phyloP scores from a whole-genome alignment of 1,284 basidiomycete species.

The Malassezia slooffiae region DNA sequence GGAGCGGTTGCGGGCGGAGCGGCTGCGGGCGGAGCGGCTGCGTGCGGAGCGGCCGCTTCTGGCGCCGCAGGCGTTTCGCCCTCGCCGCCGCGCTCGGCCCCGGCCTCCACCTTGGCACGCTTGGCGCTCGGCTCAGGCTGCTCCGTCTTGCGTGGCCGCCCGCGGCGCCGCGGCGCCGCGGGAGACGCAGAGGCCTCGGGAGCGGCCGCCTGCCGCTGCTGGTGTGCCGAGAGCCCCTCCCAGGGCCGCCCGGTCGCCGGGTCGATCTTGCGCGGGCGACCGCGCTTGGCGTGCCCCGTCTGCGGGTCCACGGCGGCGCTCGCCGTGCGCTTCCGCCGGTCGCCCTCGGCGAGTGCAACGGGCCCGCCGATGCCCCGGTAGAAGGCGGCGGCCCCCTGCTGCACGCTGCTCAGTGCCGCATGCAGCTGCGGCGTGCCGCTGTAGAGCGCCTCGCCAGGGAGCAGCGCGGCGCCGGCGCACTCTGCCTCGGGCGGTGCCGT shows the following conservation, averaged over 20 bases:
- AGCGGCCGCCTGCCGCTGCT: too few relatives aligned
- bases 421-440: background rate
- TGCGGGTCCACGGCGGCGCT: constrained; percentile 2
- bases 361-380: constrained; percentile 10
- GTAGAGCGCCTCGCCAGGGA: constrained; percentile 8
- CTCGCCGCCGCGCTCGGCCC: too few relatives aligned
- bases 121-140: background rate
- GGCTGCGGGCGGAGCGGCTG: too few relatives aligned
- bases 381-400: constrained; percentile 1
- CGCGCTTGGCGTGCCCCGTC: constrained; percentile 13
- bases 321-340: background rate
- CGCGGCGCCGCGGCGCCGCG: background rate
- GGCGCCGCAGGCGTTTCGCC: too few relatives aligned
- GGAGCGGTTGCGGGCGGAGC: too few relatives aligned
- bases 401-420: background rate
- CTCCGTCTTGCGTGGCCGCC: background rate
- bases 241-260: too few relatives aligned
- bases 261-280: constrained; percentile 10
- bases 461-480: too few relatives aligned
- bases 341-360: constrained; percentile 3
- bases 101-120: too few relatives aligned
- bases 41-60: too few relatives aligned
- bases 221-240: too few relatives aligned
- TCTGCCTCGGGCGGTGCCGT: background rate
- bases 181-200: too few relatives aligned